Evolutionary conservation across 768 basidiomycete genomes (phyloP), one percentile per base, ranked within the genome.

Genomic region (Pholiota molesta): DNA sequence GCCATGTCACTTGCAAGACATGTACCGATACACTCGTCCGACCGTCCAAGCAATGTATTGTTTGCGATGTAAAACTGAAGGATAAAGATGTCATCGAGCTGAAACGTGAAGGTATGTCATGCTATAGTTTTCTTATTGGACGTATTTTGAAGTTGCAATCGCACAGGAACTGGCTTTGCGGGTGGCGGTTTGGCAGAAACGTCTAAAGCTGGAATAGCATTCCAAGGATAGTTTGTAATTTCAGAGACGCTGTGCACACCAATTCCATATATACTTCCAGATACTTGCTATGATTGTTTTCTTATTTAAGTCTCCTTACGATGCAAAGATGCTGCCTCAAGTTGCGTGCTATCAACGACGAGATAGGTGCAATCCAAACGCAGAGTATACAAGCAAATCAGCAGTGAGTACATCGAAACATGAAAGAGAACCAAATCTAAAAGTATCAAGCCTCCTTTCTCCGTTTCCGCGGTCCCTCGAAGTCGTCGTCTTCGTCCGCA

Each of bases 101-200:
- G 42, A 89, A 88, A 70, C 84, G 96, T 63, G 97, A 99, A 84
- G 97, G 96, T 88, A 57, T 59, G 82, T 73, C 3, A 11, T 51
- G 11, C 52, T 14, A 47, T 26, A 26, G 31, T 5, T 23, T 19
- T 28, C 40, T 21, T 51, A 64, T 54, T 53, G 19, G 60, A 39
- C 28, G 57, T 10, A 55, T 58, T 37, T 47, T 44, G 10, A 44
- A 37, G 31, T 49, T 55, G 21, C 16, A 19, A 40, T 52, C 0
- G 35, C 40, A 3, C 58, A 94, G 92, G 94, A 26, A 98, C 96
- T 10, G 95, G 96, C 0, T 98, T 92, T 70, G 95, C 96, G 8
- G 91, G 92, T 57, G 95, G 96, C n/a, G 96, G 96, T 6, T 75
- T 94, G 66, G 94, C 95, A n/a, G 94, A 97, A 76, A 90, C 91